Conservation (phyloP, 2,329 filamentous ascomycete species). For the Emericellopsis cladophorae region DNA sequence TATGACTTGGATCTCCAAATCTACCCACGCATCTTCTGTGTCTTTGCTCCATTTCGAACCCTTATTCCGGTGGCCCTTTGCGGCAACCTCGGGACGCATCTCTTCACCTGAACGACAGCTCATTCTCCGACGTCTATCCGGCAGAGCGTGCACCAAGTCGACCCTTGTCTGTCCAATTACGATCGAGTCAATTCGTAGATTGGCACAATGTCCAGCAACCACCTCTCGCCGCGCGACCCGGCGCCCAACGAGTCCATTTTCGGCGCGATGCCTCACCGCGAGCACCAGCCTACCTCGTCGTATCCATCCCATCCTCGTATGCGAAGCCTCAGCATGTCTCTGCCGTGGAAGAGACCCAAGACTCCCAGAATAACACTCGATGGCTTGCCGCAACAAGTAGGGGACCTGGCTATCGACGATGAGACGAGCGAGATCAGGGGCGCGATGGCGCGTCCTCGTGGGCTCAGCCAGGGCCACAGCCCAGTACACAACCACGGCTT, state of each 20-base stretch:
- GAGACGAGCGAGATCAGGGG: conserved; percentile 9
- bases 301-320: not conserved
- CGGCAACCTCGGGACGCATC: too few relatives aligned
- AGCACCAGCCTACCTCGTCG: not conserved
- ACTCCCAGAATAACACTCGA: conserved; percentile 20
- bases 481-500: conserved; percentile 17
- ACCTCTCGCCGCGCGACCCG: too few relatives aligned
- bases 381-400: conserved; percentile 11
- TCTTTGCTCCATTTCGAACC: too few relatives aligned
- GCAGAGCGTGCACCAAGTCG: too few relatives aligned
- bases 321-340: conserved; percentile 36
- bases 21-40: too few relatives aligned
- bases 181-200: too few relatives aligned
- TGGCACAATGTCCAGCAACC: too few relatives aligned
- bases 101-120: too few relatives aligned
- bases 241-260: not conserved
- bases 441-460: conserved; percentile 6
- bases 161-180: too few relatives aligned
- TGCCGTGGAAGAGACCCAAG: conserved; percentile 36
- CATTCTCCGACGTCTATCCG: too few relatives aligned
- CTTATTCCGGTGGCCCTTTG: too few relatives aligned
- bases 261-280: not conserved
- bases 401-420: conserved; percentile 19
- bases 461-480: conserved; percentile 11
- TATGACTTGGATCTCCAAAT: too few relatives aligned